phyloP scores from a whole-genome alignment of 2,329 filamentous ascomycete species.

The Achaetomium macrosporum region DNA sequence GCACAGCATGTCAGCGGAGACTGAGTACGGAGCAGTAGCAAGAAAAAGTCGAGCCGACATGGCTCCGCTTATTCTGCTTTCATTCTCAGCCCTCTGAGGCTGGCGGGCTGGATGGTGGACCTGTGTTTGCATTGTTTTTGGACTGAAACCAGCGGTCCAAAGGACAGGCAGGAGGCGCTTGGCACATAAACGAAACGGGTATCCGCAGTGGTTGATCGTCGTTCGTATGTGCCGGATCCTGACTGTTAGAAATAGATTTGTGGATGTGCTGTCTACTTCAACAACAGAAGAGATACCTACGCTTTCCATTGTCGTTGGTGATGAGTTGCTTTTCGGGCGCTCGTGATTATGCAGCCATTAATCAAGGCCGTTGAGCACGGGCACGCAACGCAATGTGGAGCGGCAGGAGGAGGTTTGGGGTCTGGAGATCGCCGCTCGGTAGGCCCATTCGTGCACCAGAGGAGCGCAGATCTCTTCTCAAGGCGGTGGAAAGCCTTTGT shows the following conservation, averaged over 20 bases:
- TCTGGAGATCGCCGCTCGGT: conserved; percentile 3
- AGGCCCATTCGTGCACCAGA: background rate
- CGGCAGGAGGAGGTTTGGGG: background rate
- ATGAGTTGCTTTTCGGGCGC: no score
- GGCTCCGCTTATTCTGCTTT: background rate
- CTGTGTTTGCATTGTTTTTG: background rate
- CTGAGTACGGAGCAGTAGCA: background rate
- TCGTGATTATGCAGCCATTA: no score
- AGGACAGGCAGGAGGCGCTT: background rate
- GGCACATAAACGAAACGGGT: conserved; percentile 7
- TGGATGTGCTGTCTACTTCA: background rate
- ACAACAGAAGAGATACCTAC: no score
- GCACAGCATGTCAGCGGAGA: background rate
- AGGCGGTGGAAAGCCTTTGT: no score
- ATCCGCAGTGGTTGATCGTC: conserved; percentile 4
- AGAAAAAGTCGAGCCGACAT: background rate
- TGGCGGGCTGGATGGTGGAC: background rate
- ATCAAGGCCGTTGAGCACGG: background rate
- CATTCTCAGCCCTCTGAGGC: background rate
- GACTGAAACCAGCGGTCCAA: no score
- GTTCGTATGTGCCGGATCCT: background rate
- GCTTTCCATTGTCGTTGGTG: no score
- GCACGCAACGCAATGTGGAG: background rate
- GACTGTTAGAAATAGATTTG: background rate
- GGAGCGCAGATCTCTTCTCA: conserved; percentile 3